phyloP scores from a whole-genome alignment of 176 grass and related monocot species.

The Juncus effusus region DNA sequence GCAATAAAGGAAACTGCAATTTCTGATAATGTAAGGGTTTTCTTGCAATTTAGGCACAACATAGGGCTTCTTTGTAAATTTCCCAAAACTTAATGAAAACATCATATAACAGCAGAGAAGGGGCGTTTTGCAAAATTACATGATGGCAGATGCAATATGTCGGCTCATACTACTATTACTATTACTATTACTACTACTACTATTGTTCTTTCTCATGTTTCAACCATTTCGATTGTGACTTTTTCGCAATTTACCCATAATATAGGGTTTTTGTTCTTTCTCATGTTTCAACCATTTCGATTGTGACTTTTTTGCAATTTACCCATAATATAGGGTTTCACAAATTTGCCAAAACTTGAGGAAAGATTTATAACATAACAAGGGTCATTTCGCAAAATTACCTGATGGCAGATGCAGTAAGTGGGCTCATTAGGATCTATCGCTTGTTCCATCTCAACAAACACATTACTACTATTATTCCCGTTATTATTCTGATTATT shows the following conservation, averaged over 20 bases:
- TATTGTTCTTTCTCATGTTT: conserved; percentile 64
- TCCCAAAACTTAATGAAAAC: conserved; percentile 13
- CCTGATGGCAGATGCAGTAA: conserved; percentile 99
- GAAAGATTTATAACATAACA: conserved; percentile 24
- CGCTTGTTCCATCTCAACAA: conserved; percentile 67
- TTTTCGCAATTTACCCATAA: too few species aligned
- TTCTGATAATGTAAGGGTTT: too few species aligned
- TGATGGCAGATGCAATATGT: conserved; percentile 99
- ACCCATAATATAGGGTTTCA: too few species aligned
- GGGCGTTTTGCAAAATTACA: conserved; percentile 28
- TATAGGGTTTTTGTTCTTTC: conserved; percentile 46
- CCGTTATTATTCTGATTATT: too few species aligned
- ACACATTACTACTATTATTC: conserved; percentile 32
- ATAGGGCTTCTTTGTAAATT: conserved; percentile 2
- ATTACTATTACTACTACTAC: conserved; percentile 8
- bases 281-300: conserved; percentile 87
- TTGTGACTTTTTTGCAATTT: conserved; percentile 15
- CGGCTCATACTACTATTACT: conserved; percentile 51
- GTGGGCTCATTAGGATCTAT: conserved; percentile 94
- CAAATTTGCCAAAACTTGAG: background rate
- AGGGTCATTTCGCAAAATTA: conserved; percentile 10
- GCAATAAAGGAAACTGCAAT: background rate
- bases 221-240: conserved; percentile 74
- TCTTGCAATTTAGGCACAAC: conserved; percentile 9
- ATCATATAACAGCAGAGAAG: conserved; percentile 9